Evolutionary conservation across 345 rosid species (phyloP), one percentile per base, ranked within the genome.

Genomic region (Geranium brycei): DNA sequence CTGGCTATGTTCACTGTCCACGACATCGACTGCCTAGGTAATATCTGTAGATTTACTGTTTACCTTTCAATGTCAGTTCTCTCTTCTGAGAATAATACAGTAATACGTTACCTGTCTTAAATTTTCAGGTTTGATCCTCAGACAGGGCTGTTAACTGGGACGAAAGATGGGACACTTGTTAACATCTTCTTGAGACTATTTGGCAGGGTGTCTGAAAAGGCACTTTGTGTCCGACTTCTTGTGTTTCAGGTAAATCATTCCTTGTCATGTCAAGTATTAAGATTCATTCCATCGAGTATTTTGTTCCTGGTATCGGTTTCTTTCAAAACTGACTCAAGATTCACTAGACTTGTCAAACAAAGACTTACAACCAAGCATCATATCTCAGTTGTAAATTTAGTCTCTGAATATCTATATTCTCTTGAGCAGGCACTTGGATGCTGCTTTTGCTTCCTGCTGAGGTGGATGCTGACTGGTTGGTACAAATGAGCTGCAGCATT

Each of bases 21-120:
- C 78, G 97, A 62, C 99, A 93, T 81, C 97, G 99, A 32, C 85
- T 93, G 64, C 97, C 99, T 1, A 83, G 84, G 99, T 93, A 87
- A 68, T 38, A 62, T 35, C 7, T 35, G 41, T 35, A 35, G 41
- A 35, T 35, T 35, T 35, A 35, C 41, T 7, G 5, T 35, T 35
- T 35, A 35, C 41, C 41, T 35, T 35, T 35, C 41, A 35, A 35
- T 7, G 41, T 35, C 10, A 35, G 5, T 35, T 4, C 41, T 35
- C 5, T 35, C 41, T 35, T 35, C 41, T 7, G 41, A 35, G 41
- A 35, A 7, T 35, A 35, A 4, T 35, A 35, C 41, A 35, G 41
- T 35, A 35, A 35, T 35, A 35, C 10, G 41, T 35, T 35, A 35
- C 41, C 5, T 35, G 41, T 1, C 41, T 35, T 35, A 7, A 35